phyloP scores from a whole-genome alignment of 441 rosid species.

The Euphorbia celastroides region DNA sequence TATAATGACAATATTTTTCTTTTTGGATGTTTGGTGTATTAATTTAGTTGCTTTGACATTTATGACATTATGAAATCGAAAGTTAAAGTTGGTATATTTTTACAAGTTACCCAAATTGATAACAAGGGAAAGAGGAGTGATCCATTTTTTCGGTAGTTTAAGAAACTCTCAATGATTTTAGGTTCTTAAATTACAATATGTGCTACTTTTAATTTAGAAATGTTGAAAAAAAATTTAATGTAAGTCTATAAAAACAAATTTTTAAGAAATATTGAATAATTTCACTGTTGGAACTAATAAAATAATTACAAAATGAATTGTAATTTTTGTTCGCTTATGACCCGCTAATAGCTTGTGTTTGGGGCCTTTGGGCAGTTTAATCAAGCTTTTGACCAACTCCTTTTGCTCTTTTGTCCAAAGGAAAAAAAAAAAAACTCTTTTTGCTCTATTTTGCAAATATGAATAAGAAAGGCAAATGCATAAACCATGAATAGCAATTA shows the following conservation, averaged over 20 bases:
- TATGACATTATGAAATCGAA: too few relatives aligned
- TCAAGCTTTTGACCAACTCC: slow-evolving; percentile 45
- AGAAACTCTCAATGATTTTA: slow-evolving; percentile 58
- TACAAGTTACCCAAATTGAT: too few relatives aligned
- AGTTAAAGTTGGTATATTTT: too few relatives aligned
- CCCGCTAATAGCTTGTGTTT: slow-evolving; percentile 33
- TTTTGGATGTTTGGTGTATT: too few relatives aligned
- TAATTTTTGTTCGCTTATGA: neutral
- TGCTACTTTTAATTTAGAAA: neutral
- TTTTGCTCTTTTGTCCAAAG: slow-evolving; percentile 26
- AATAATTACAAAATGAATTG: neutral
- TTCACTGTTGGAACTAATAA: slow-evolving; percentile 22
- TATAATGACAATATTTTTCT: too few relatives aligned
- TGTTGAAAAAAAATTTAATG: too few relatives aligned
- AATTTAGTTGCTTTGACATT: too few relatives aligned
- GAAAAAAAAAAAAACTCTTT: slow-evolving; percentile 13
- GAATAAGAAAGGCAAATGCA: too few relatives aligned
- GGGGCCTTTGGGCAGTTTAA: slow-evolving; percentile 31
- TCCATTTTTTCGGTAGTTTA: slow-evolving; percentile 27
- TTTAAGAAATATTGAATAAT: too few relatives aligned
- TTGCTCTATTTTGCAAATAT: slow-evolving; percentile 7
- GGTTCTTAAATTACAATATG: slow-evolving; percentile 6
- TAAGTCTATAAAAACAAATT: too few relatives aligned
- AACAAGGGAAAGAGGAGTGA: slow-evolving; percentile 27
- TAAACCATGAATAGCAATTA: too few relatives aligned